Percentiles rank a stretch among this genome's conserved stretches.
phyloP scores from a whole-genome alignment of 75 land plant genomes.

The Sequoia sempervirens region DNA sequence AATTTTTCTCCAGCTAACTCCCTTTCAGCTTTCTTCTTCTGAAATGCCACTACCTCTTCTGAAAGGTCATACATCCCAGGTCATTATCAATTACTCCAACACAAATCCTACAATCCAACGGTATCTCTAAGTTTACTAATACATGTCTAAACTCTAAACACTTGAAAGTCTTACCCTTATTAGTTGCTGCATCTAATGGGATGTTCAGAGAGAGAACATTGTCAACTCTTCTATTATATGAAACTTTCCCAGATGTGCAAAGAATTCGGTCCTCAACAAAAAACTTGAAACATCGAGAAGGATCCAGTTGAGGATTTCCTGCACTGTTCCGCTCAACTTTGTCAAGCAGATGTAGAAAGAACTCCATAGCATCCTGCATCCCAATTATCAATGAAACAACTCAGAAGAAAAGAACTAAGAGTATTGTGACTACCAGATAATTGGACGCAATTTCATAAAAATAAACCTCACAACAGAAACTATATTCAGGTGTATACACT shows the following conservation, averaged over 20 bases:
- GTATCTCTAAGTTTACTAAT: not conserved
- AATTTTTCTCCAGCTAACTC: constrained; percentile 62
- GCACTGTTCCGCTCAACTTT: constrained; percentile 80
- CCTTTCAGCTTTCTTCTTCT: constrained; percentile 61
- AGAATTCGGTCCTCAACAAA: constrained; percentile 78
- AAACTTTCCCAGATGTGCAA: constrained; percentile 91
- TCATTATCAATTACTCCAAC: not conserved
- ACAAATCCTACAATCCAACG: not conserved
- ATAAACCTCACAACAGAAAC: not conserved
- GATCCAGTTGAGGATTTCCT: constrained; percentile 59
- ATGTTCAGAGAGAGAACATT: constrained; percentile 67
- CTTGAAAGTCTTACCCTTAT: constrained; percentile 57
- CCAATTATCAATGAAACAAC: not conserved
- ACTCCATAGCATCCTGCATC: constrained; percentile 96
- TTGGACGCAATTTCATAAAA: not conserved
- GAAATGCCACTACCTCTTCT: constrained; percentile 72
- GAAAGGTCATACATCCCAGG: constrained; percentile 16
- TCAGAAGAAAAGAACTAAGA: not conserved
- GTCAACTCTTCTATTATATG: constrained; percentile 83
- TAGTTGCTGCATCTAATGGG: constrained; percentile 71
- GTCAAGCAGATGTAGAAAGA: constrained; percentile 88
- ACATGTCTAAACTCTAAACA: not conserved
- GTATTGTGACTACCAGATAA: not conserved
- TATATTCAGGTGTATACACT: not conserved
- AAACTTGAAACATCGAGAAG: constrained; percentile 88